phyloP scores from a whole-genome alignment of 257 asterid species.

The Nicotiana tabacum region DNA sequence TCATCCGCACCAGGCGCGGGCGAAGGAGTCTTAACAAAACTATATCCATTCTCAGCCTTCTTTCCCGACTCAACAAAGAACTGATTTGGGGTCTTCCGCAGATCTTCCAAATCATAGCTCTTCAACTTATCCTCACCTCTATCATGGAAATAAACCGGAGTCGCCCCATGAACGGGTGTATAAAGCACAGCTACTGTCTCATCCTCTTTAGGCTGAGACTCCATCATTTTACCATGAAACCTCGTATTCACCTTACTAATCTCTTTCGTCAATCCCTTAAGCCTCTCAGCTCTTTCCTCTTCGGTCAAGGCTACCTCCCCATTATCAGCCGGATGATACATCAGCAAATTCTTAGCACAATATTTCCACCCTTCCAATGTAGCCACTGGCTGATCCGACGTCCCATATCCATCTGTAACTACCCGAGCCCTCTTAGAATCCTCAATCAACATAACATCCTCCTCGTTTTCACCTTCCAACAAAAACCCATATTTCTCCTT shows the following conservation, averaged over 20 bases:
- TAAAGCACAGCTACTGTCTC: constrained; percentile 63
- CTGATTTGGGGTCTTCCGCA: constrained; percentile 70
- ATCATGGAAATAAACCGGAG: constrained; percentile 52
- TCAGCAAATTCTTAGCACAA: constrained; percentile 67
- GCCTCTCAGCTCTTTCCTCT: constrained; percentile 68
- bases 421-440: constrained; percentile 48
- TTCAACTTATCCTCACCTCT: constrained; percentile 55
- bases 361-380: constrained; percentile 89
- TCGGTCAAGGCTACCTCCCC: constrained; percentile 75
- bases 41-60: constrained; percentile 85
- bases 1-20: constrained; percentile 90
- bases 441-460: constrained; percentile 42
- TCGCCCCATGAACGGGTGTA: constrained; percentile 64
- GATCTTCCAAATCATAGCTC: constrained; percentile 87
- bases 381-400: constrained; percentile 74
- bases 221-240: constrained; percentile 60
- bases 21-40: constrained; percentile 87
- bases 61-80: constrained; percentile 70
- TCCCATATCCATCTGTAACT: constrained; percentile 81
- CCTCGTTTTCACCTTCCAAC: constrained; percentile 48
- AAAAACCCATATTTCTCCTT: constrained; percentile 70
- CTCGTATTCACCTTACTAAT: constrained; percentile 65
- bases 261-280: constrained; percentile 76
- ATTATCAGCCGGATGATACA: constrained; percentile 92
- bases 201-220: constrained; percentile 42